Evolutionary conservation across 2,329 filamentous ascomycete species (phyloP), one percentile per base, ranked within the genome.

Genomic region (Alternaria arbusti): DNA sequence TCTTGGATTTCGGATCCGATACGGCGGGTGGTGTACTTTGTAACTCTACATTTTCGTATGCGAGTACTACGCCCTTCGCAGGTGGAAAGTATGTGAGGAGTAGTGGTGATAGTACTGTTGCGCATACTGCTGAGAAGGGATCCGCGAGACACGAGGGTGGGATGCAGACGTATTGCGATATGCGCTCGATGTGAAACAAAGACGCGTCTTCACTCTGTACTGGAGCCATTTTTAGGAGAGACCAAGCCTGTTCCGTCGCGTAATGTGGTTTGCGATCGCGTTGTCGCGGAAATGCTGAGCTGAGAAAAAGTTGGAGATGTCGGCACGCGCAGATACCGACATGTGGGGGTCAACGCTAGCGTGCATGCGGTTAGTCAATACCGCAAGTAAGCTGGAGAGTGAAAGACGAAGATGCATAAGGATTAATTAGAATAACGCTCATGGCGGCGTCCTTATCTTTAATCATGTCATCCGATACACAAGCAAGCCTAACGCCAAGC

Each of bases 81-180:
- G 88, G 86, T 3, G 90, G 87, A 63, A 92, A 91, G 81, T 94
- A 96, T 70, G 88, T 90, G 74, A 94, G 90, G 45, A 93, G 84
- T 7, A 94, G 85, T 10, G 91, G 91, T 43, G 89, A 89, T 60
- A 96, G 86, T 75, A 94, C 89, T 74, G 94, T 91, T 64, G 89
- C 87, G 75, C 90, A 89, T 65, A 91, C 86, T 62, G 88, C 90
- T 70, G 91, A 89, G 68, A 93, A 82, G 0, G 92, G 91, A 61
- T 88, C 86, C 64, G 87, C 84, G 80, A 92, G 91, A 47, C 90
- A 90, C 43, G 88, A 83, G 11, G 92, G 91, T 66, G 89, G 91
- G 66, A 96, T 84, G 2, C 91, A 88, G 67, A 94, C 86, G 81
- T 92, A 94, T 71, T 97, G 87, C 2, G 94, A 94, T 45, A 93